Evolutionary conservation across 164 flowering plant genomes (phyloP), one percentile per base, ranked within the genome.

Genomic region (Dillenia suffruticosa): DNA sequence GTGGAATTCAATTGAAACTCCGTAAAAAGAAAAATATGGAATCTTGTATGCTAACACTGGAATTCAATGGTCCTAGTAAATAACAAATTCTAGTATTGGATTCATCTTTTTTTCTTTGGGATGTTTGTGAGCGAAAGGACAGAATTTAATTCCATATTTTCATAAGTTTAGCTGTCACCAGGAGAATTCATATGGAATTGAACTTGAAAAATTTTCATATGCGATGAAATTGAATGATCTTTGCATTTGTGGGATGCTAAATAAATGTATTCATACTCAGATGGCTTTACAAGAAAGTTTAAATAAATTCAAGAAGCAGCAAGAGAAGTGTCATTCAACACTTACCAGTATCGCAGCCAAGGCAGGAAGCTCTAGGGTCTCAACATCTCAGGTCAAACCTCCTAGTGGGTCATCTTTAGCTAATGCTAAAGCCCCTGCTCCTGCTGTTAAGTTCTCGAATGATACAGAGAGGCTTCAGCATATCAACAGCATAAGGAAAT

Each of bases 381-480:
- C 74, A 15, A 1, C 67, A 3, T 9, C 65, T 16, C 68, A 54
- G 1, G 24, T 74, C 16, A 22, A 58, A 5, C 61, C 77, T 40
- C 71, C 62, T 11, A 51, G 61, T 16, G 53, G 76, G 3, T 32
- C 67, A n/a, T 44, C 65, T 49, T 22, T 63, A 0, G 26, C 75
- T 9, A 59, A 8, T 68, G 54, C 64, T 24, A 74, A 58, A 57
- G 15, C 77, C 59, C 81, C 84, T 47, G 58, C 71, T 19, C 78
- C 88, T 55, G 74, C 82, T 2, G 76, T 79, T 44, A 84, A 81
- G 54, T 87, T 87, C 68, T 87, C 92, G 3, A 81, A 80, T 77
- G 84, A 87, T 63, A 84, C 90, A 9, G 89, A 82, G 62, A 74
- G 85, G 49, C 88, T 84, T 68, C 88, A 87, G 51, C 80, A 80